These are phyloP conservation scores for Limnomonas spitsbergensis DNA, from an alignment of 139 green algal genomes.

Conservation along the genomic window DNA sequence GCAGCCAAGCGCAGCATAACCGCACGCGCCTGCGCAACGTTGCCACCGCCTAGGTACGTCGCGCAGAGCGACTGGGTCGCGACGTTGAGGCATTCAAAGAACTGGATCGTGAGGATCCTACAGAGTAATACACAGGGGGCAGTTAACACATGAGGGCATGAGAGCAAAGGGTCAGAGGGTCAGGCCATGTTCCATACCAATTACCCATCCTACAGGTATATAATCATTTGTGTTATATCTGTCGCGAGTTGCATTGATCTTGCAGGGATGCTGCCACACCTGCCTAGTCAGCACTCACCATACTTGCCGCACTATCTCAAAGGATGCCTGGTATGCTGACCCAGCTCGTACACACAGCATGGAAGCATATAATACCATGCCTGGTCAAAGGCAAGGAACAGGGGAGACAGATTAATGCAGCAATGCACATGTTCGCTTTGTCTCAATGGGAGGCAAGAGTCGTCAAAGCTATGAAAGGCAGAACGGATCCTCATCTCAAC, in stretches of 20 bases:
- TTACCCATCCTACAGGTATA: neutral
- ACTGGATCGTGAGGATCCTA: conserved; percentile 48
- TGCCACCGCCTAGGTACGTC: conserved; percentile 34
- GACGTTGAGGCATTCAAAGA: conserved; percentile 69
- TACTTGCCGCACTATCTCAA: conserved; percentile 53
- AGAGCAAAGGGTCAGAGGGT: neutral
- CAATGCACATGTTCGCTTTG: too few species aligned
- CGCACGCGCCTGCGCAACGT: conserved; percentile 19
- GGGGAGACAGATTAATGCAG: too few species aligned
- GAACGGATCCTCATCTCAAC: too few species aligned
- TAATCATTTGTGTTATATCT: neutral
- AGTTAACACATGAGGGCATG: neutral
- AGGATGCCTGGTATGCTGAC: conserved; percentile 41
- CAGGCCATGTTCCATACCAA: neutral
- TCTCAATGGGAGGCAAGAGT: too few species aligned
- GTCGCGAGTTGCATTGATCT: neutral
- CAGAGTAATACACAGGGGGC: neutral
- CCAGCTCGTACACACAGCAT: conserved; percentile 38
- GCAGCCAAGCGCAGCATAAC: conserved; percentile 38
- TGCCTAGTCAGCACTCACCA: conserved; percentile 29
- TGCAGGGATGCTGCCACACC: too few species aligned
- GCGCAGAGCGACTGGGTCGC: conserved; percentile 51
- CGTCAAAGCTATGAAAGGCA: too few species aligned
- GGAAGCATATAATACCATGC: conserved; percentile 51
- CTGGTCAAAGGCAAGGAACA: too few species aligned